Percentiles rank a stretch among this genome's conserved stretches.
These are phyloP conservation scores for Ustilago sp. DNA, from an alignment of 1,284 basidiomycete species.

Conservation along the genomic window DNA sequence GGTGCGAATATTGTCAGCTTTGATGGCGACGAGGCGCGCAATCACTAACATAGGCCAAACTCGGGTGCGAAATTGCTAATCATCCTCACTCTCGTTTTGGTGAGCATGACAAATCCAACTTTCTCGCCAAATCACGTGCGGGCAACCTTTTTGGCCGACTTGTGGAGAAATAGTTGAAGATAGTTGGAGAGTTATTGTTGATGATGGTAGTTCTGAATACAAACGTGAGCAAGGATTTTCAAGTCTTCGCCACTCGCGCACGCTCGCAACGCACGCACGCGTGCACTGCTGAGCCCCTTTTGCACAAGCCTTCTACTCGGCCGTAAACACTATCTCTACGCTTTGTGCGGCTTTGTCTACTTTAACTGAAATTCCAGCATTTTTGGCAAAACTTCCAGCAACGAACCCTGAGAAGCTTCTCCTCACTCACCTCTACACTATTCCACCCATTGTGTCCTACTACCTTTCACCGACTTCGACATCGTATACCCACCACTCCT, in stretches of 20 bases:
- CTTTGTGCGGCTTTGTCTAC: too few relatives aligned
- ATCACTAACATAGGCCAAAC: constrained; percentile 16
- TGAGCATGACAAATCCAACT: constrained; percentile 36
- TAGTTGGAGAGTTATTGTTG: too few relatives aligned
- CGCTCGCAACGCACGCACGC: too few relatives aligned
- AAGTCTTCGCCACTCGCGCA: too few relatives aligned
- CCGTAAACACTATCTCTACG: too few relatives aligned
- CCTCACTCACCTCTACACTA: neutral
- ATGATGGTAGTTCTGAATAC: too few relatives aligned
- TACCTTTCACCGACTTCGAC: neutral
- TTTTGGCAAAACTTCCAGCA: constrained; percentile 21
- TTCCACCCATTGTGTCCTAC: neutral
- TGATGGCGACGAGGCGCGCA: constrained; percentile 28
- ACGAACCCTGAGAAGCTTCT: constrained; percentile 2
- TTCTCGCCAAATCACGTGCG: constrained; percentile 21
- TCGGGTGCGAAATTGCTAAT: constrained; percentile 36
- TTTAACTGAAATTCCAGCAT: constrained; percentile 10
- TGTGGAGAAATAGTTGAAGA: constrained; percentile 42
- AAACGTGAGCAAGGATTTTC: too few relatives aligned
- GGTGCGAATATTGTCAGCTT: neutral
- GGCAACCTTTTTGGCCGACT: neutral
- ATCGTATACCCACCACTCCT: neutral
- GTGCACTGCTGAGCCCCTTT: too few relatives aligned
- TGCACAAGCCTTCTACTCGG: too few relatives aligned
- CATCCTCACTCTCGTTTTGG: neutral